Evolutionary conservation across 129 eudicot species (phyloP), one percentile per base, ranked within the genome.

Genomic region (Flaveria bidentis): DNA sequence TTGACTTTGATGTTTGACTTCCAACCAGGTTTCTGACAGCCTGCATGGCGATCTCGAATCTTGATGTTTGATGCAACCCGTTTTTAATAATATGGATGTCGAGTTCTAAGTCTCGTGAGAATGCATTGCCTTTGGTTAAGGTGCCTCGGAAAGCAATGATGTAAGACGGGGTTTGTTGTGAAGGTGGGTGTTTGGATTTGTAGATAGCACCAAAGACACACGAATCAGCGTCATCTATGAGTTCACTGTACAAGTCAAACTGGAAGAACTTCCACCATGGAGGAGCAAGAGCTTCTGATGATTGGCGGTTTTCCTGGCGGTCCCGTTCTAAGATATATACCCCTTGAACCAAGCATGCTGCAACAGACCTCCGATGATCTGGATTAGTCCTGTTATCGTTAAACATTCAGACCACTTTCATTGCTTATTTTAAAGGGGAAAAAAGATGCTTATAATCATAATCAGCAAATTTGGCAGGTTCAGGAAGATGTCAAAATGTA

Each of bases 141-240:
- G 99, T 95, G 65, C 99, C 99, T 47, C 99, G 80, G 49, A 95
- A 87, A 68, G 97, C 95, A 14, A 95, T 70, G 14, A 95, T 77
- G 72, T 77, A 89, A 33, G 82, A 69, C 0, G 97, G 99, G 57
- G 57, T 76, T 23, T 67, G 73, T 25, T 72, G 49, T 53, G 98
- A 67, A 20, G 83, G 44, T 64, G 76, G 71, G 58, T 81, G 77
- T 56, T 72, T 76, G 80, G 73, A 86, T 76, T 89, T 87, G 75
- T 62, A 95, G 22, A 95, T 88, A 57, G 95, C 97, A 41, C 97
- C 99, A 47, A 95, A 91, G 72, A 91, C 52, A 14, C 85, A 91
- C 17, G 86, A 81, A 60, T 91, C 99, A 9, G 70, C 89, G 67
- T 86, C 92, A 42, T 95, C 99, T 26, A 95, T 69, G 61, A 95